Conservation (phyloP, 495 filamentous ascomycete genomes). For the Daldinia decipiens region DNA sequence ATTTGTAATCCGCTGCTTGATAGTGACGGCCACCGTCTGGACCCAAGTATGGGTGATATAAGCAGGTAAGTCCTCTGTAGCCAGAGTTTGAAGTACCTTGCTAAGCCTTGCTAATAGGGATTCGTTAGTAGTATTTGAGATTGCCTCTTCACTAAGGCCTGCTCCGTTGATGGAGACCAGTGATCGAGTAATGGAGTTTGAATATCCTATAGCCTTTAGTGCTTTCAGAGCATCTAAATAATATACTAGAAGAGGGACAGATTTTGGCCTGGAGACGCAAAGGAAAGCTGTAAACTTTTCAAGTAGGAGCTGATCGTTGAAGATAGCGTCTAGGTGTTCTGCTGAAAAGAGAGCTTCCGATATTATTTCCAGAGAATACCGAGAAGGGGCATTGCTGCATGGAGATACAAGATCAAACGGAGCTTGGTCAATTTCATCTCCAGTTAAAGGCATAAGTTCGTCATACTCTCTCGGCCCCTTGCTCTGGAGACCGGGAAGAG, state of each 20-base stretch:
- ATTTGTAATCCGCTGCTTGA: conserved; percentile 66
- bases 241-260: conserved; percentile 72
- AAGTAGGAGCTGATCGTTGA: conserved; percentile 70
- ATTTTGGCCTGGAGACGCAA: conserved; percentile 67
- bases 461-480: conserved; percentile 52
- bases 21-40: conserved; percentile 65
- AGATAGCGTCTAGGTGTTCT: conserved; percentile 71
- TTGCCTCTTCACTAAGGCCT: no score
- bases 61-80: conserved; percentile 73
- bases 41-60: conserved; percentile 73
- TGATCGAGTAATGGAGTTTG: no score
- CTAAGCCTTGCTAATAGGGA: conserved; percentile 54
- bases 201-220: conserved; percentile 45
- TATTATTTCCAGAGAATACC: conserved; percentile 66
- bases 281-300: conserved; percentile 73
- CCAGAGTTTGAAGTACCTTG: conserved; percentile 67
- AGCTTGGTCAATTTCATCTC: conserved; percentile 25
- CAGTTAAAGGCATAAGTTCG: conserved; percentile 56
- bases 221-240: conserved; percentile 76
- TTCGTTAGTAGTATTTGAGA: background rate
- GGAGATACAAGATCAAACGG: conserved; percentile 63
- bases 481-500: conserved; percentile 54
- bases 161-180: no score
- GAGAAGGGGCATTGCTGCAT: conserved; percentile 28
- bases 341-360: conserved; percentile 72